These are phyloP conservation scores for Singerocomus inundabilis DNA, from an alignment of 1,284 basidiomycete genomes.

Conservation along the genomic window DNA sequence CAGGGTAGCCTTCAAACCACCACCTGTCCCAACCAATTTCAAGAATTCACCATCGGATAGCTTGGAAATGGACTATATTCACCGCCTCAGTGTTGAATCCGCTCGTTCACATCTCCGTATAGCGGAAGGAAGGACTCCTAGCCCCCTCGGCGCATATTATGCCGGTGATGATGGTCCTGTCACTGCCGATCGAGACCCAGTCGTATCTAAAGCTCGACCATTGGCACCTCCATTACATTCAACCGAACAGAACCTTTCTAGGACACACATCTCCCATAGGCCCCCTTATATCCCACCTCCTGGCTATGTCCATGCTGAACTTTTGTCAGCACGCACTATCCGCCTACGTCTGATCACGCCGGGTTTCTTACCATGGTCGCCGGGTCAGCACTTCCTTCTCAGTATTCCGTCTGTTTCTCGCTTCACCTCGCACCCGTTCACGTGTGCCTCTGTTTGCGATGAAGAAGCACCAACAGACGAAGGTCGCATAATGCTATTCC, in stretches of 20 bases:
- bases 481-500: constrained; percentile 64
- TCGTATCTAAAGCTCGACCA: neutral
- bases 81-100: constrained; percentile 5
- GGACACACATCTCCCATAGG: neutral
- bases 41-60: constrained; percentile 6
- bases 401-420: constrained; percentile 68
- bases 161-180: constrained; percentile 5
- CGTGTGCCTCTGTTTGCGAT: constrained; percentile 70
- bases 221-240: neutral
- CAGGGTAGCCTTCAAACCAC: neutral
- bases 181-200: neutral
- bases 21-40: neutral
- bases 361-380: constrained; percentile 63
- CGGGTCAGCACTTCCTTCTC: constrained; percentile 80
- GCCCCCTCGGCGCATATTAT: constrained; percentile 29
- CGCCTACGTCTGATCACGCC: constrained; percentile 71
- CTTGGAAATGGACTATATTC: constrained; percentile 28
- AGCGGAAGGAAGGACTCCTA: constrained; percentile 19
- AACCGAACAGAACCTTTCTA: constrained; percentile 3
- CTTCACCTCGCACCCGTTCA: constrained; percentile 80
- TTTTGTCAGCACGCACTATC: constrained; percentile 76
- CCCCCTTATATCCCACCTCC: constrained; percentile 49
- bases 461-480: constrained; percentile 42
- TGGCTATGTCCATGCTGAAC: constrained; percentile 75
- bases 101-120: neutral